Evolutionary conservation across 257 asterid genomes (phyloP), one percentile per base, ranked within the genome.

Genomic region (Sherardia arvensis): DNA sequence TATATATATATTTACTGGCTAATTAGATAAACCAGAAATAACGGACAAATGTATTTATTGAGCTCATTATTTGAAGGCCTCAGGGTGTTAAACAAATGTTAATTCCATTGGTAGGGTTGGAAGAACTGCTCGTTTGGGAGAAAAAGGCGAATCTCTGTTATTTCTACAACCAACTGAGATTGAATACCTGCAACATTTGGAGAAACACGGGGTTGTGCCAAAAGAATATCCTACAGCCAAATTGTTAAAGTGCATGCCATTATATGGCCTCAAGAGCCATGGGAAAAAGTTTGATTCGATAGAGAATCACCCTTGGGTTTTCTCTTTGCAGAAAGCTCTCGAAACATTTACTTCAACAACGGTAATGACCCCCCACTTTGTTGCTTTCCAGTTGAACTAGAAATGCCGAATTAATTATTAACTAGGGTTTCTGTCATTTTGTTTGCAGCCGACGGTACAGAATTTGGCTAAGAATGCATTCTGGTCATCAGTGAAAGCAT

Each of bases 41-140:
- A 27, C 66, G 18, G 4, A 33, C 15, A 23, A 27, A 38, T 4
- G 9, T 49, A 40, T 15, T n/a, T 26, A 38, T 32, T 7, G 30
- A 38, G 30, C 3, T 36, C 22, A 29, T 33, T 20, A 20, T 14
- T 38, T 10, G 17, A 17, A 60, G 53, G 10, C 14, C 17, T 34
- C 51, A 1, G 65, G 28, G 32, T 34, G 6, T 61, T 27, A 21
- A 36, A 40, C 43, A 53, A 38, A 38, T 38, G 47, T 53, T 63
- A 22, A 21, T 36, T 28, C 64, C 70, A 64, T 34, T 55, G 74
- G 71, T 81, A 93, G 97, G 85, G 99, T 90, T 64, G 99, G 99
- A 70, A 84, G 99, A 83, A 93, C 96, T 51, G 99, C 99, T 36
- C 90, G 99, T 73, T 79, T 93, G 77, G 99, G 93, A 32, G 90